Base-by-base conservation (phyloP, 2,329 filamentous ascomycete genomes). In the Periconia sp. region DNA sequence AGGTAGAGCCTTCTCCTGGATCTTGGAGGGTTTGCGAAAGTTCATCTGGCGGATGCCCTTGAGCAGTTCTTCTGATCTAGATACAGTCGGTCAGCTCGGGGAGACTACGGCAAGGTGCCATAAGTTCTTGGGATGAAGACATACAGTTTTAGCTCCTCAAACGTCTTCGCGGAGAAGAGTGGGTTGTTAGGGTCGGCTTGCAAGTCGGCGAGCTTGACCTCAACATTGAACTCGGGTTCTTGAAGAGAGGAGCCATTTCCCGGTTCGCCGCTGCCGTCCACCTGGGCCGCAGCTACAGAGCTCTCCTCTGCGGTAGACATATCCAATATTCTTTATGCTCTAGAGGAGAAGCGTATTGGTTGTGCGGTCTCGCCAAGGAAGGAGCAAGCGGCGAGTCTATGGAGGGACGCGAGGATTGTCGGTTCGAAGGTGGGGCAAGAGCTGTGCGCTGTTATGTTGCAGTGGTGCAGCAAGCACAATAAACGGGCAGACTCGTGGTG, bases 21-120 rank as follows among this genome's bases (percentile, higher is more conserved):
- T 95, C 76, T 99, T 99, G 43, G 94, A 97, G 0, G 94, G 94
- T 72, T 95, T 95, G 63, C 86, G 82, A 78, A 96, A 97, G 73
- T 88, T 88, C 81, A 97, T 88, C 54, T 89, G 84, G 40, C 92
- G 81, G 52, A 97, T 87, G 29, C 82, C 76, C 16, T 78, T 66
- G 18, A 70, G 54, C 61, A 59, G 78, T 73, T 52, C 85, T 80
- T 61, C 52, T 18, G 60, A 61, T 37, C 48, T 56, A 36, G 24
- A 40, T 10, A 17, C 18, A 35, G 7, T 7, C 10, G n/a, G 30
- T 17, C 6, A 31, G n/a, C n/a, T 16, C 23, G 17, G 18, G 4
- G 19, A n/a, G 5, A 8, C 21, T 16, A 24, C n/a, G n/a, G n/a
- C n/a, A n/a, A n/a, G n/a, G n/a, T n/a, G n/a, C n/a, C n/a, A n/a